phyloP scores from a whole-genome alignment of 495 filamentous ascomycete genomes.

The Talaromyces ruber region DNA sequence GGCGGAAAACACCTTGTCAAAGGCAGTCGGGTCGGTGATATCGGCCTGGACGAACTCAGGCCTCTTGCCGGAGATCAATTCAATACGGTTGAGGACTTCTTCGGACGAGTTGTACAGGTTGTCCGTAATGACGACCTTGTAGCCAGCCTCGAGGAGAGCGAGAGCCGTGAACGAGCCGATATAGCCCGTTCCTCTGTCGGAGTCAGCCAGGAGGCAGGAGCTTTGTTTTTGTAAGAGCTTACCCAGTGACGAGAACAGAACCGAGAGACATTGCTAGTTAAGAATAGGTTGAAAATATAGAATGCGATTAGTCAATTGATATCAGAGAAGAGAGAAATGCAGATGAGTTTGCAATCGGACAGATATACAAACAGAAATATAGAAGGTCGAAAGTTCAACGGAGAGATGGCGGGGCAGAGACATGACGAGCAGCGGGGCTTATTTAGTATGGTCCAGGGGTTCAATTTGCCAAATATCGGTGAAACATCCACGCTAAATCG shows the following conservation, averaged over 20 bases:
- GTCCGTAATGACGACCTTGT: conserved; percentile 93
- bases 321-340: neutral
- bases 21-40: conserved; percentile 71
- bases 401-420: neutral
- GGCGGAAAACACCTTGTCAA: conserved; percentile 81
- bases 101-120: conserved; percentile 91
- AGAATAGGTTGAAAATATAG: neutral
- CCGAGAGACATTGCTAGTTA: conserved; percentile 56
- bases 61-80: conserved; percentile 84
- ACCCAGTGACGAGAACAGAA: conserved; percentile 89
- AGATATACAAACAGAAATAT: neutral
- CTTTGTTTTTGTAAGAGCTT: conserved; percentile 25
- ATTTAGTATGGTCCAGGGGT: neutral
- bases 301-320: neutral
- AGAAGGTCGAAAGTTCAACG: neutral
- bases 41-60: conserved; percentile 81
- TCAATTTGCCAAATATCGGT: neutral
- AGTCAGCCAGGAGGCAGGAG: neutral
- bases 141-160: conserved; percentile 83
- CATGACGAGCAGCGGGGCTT: neutral
- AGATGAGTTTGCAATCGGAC: neutral
- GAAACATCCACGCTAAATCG: neutral
- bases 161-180: conserved; percentile 96
- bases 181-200: conserved; percentile 85
- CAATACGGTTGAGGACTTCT: conserved; percentile 85